Conservation (phyloP, 345 rosid genomes). For the Euphorbia lathyris region DNA sequence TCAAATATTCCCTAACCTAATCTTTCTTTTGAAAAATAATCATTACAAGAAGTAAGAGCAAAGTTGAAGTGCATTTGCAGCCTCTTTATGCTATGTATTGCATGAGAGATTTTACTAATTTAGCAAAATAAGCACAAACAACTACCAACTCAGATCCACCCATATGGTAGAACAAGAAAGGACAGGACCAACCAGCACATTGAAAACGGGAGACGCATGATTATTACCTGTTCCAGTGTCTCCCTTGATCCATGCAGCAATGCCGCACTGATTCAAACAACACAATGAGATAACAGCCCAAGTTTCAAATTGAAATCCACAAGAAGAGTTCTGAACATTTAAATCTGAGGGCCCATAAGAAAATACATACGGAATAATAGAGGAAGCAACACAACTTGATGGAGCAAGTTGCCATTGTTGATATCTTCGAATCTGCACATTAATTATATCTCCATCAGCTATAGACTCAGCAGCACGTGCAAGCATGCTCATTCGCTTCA, state of each 20-base stretch:
- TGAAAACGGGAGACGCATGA: conserved; percentile 2
- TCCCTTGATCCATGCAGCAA: conserved; percentile 87
- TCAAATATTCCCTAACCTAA: background rate
- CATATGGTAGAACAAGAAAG: background rate
- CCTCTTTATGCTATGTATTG: background rate
- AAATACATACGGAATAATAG: conserved; percentile 81
- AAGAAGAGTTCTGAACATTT: conserved; percentile 4
- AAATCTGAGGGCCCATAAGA: background rate
- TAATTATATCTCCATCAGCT: conserved; percentile 82
- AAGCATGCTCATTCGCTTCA: conserved; percentile 68
- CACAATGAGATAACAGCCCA: conserved; percentile 17
- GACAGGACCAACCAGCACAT: background rate
- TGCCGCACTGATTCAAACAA: conserved; percentile 58
- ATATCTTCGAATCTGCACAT: conserved; percentile 92
- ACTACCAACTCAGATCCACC: background rate
- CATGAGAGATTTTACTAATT: background rate
- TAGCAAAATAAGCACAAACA: conserved; percentile 1
- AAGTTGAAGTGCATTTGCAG: background rate
- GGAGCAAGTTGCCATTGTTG: conserved; percentile 96
- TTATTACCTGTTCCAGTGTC: conserved; percentile 70
- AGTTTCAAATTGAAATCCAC: conserved; percentile 3
- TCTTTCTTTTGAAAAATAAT: background rate
- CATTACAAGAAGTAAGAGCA: background rate
- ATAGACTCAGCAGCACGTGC: conserved; percentile 96
- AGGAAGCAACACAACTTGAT: conserved; percentile 67